Evolutionary conservation across 2,329 filamentous ascomycete species (phyloP).

Genomic region (Nectriaceae sp.): DNA sequence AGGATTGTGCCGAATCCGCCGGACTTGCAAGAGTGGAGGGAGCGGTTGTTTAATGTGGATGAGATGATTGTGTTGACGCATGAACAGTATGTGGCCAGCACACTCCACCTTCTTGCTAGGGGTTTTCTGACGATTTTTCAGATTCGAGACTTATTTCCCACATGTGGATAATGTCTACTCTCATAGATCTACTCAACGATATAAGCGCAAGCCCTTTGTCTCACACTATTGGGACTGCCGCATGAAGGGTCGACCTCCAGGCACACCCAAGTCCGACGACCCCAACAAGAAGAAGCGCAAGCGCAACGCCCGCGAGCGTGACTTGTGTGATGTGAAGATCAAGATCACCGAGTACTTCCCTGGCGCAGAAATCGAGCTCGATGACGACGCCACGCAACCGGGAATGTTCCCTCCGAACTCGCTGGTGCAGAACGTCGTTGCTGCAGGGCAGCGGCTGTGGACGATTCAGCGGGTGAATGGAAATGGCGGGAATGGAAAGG

Average conservation of each 20-base stretch:
- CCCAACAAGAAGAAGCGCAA: slow-evolving; percentile 83
- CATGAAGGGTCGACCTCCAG: slow-evolving; percentile 76
- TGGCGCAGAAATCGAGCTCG: slow-evolving; percentile 42
- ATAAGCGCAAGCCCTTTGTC: slow-evolving; percentile 80
- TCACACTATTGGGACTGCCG: slow-evolving; percentile 86
- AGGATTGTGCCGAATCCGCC: slow-evolving; percentile 67
- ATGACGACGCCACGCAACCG: slow-evolving; percentile 9
- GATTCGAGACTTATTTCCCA: slow-evolving; percentile 79
- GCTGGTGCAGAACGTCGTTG: slow-evolving; percentile 12
- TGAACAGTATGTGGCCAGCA: slow-evolving; percentile 60
- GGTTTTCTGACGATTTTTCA: slow-evolving; percentile 7
- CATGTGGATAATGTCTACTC: slow-evolving; percentile 86
- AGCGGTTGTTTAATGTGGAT: slow-evolving; percentile 74
- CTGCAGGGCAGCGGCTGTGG: slow-evolving; percentile 61
- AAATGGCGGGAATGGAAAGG: slow-evolving; percentile 72
- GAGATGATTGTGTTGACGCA: slow-evolving; percentile 71
- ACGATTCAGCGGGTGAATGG: slow-evolving; percentile 79
- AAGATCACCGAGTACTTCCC: slow-evolving; percentile 81
- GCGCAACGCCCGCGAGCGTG: slow-evolving; percentile 70
- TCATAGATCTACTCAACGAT: slow-evolving; percentile 77
- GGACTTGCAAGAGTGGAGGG: slow-evolving; percentile 67
- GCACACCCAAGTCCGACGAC: slow-evolving; percentile 77
- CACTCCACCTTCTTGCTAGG: slow-evolving; percentile 8
- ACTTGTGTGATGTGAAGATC: slow-evolving; percentile 85
- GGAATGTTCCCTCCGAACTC: background rate